Evolutionary conservation across 768 basidiomycete species (phyloP), one percentile per base, ranked within the genome.

Genomic region (Naganishia friedmannii): DNA sequence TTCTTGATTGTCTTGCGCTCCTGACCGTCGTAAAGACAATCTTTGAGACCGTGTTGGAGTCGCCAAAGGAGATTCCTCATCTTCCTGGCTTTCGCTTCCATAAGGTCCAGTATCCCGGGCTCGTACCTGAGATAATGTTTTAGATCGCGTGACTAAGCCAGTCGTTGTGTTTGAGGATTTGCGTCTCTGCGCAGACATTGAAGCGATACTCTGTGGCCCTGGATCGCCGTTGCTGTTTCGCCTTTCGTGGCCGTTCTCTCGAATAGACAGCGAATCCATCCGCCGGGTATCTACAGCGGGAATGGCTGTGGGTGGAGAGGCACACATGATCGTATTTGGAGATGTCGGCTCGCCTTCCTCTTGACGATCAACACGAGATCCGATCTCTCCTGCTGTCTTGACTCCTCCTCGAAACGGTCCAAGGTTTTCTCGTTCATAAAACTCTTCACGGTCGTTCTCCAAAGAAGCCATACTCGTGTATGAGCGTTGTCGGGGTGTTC

Each of bases 401-500:
- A 42, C 65, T 23, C 65, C 53, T 21, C 65, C 53, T 3, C 32
- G n/a, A 34, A n/a, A 51, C 48, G 32, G 23, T 0, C 34, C 65
- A 21, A 54, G 42, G 39, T n/a, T 63, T 3, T 63, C 60, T 21
- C 39, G 37, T 29, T 63, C 60, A 42, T 45, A 63, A 8, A 17
- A 34, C 12, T 42, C 42, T 15, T 63, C 60, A 42, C 60, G 39
- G 39, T 45, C 39, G 42, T 63, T 63, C 26, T 63, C n/a, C 26
- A 63, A 45, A 5, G 60, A 63, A 45, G 60, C 60, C 42, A 28
- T 63, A 29, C 60, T 63, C 39, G 60, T 63, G 60, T 46, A 63
- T 2, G 60, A 63, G 37, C 39, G n/a, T 42, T 45, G 60, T 45
- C 60, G 60, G 23, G 37, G 5, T 5, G n/a, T 28, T 23, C 37